phyloP scores from a whole-genome alignment of 2,329 filamentous ascomycete species.

The Chalaropsis thielavioides region DNA sequence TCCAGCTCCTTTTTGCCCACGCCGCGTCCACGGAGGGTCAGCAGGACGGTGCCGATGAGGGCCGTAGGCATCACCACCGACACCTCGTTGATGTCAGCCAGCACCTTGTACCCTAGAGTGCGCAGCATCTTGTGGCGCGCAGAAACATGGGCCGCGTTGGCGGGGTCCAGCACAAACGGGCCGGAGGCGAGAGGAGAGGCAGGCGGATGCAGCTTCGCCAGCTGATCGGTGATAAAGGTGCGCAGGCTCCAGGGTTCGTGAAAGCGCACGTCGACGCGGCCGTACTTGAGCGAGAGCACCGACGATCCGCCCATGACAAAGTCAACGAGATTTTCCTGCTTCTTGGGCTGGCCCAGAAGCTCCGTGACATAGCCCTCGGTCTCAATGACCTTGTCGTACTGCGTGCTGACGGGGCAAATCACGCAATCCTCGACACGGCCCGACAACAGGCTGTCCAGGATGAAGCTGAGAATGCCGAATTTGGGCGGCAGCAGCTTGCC shows the following conservation, averaged over 20 bases:
- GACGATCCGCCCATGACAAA: slow-evolving; percentile 77
- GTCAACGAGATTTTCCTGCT: slow-evolving; percentile 81
- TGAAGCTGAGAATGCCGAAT: slow-evolving; percentile 85
- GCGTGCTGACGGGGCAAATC: slow-evolving; percentile 88
- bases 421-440: slow-evolving; percentile 81
- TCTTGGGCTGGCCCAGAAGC: slow-evolving; percentile 83
- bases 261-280: slow-evolving; percentile 87
- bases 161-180: slow-evolving; percentile 24
- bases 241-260: slow-evolving; percentile 90
- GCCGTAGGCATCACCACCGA: slow-evolving; percentile 98
- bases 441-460: slow-evolving; percentile 78
- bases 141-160: slow-evolving; percentile 31
- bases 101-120: slow-evolving; percentile 79
- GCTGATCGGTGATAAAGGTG: slow-evolving; percentile 65
- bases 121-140: slow-evolving; percentile 61
- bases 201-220: slow-evolving; percentile 26
- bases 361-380: slow-evolving; percentile 95
- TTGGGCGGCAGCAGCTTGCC: slow-evolving; percentile 90
- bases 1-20: slow-evolving; percentile 78
- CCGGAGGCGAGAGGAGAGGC: slow-evolving; percentile 32
- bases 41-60: slow-evolving; percentile 79
- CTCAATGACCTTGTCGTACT: slow-evolving; percentile 98
- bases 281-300: slow-evolving; percentile 74
- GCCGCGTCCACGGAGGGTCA: slow-evolving; percentile 81
- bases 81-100: slow-evolving; percentile 88